Conservation (phyloP, 2,329 filamentous ascomycete genomes). For the Xylaria sp. region DNA sequence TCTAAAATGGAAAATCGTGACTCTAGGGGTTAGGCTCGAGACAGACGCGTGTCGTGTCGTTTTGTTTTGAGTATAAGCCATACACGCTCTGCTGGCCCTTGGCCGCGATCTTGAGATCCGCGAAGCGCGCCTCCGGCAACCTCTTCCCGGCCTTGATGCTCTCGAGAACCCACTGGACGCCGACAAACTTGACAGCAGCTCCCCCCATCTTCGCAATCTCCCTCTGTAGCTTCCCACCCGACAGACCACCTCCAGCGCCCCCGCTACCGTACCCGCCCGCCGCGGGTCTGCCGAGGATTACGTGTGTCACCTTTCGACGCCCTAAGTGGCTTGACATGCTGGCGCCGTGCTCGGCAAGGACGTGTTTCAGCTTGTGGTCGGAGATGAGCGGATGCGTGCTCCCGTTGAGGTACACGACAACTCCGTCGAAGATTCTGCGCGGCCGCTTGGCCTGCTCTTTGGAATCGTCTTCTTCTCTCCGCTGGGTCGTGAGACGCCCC, state of each 20-base stretch:
- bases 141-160: conserved; percentile 78
- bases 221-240: conserved; percentile 78
- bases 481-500: conserved; percentile 36
- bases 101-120: conserved; percentile 64
- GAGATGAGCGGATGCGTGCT: conserved; percentile 81
- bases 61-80: conserved; percentile 49
- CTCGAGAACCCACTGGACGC: conserved; percentile 85
- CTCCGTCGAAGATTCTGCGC: conserved; percentile 67
- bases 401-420: conserved; percentile 86
- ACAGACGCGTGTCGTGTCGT: conserved; percentile 6
- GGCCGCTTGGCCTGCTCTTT: conserved; percentile 52
- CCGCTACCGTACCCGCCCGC: conserved; percentile 38
- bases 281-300: conserved; percentile 73
- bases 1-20: no score
- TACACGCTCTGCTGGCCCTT: conserved; percentile 70
- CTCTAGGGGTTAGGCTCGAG: no score
- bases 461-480: conserved; percentile 43
- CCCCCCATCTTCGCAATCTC: conserved; percentile 74
- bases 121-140: conserved; percentile 75
- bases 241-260: conserved; percentile 75
- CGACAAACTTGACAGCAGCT: conserved; percentile 77
- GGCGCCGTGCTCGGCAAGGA: conserved; percentile 77
- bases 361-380: conserved; percentile 82
- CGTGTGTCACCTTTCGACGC: conserved; percentile 79
- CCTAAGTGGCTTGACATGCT: conserved; percentile 72